A percentile compares a stretch with the other conserved stretches of the same genome.
These are phyloP conservation scores for Botrytis deweyae DNA, from an alignment of 2,329 filamentous ascomycete species.

Conservation along the genomic window DNA sequence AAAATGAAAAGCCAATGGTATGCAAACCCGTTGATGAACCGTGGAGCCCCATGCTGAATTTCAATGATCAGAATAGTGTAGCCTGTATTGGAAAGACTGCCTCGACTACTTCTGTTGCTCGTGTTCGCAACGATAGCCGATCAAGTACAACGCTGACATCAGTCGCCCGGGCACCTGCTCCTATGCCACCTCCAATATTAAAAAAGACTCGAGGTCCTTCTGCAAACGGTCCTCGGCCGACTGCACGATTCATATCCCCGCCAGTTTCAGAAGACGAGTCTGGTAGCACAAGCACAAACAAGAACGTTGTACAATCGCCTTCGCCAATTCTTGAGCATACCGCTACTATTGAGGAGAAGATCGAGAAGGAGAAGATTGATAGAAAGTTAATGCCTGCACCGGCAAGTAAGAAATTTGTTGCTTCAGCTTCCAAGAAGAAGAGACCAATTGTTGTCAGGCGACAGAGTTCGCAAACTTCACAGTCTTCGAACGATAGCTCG, in stretches of 20 bases:
- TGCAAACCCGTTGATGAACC: conserved; percentile 29
- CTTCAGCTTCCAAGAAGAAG: conserved; percentile 45
- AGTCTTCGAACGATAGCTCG: conserved; percentile 33
- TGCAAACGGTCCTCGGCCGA: conserved; percentile 54
- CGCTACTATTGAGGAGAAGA: conserved; percentile 27
- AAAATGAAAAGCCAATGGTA: conserved; percentile 48
- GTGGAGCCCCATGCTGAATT: conserved; percentile 31
- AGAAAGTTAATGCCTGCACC: conserved; percentile 6
- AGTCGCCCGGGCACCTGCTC: conserved; percentile 42
- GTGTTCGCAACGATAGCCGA: conserved; percentile 24
- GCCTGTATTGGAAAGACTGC: conserved; percentile 25
- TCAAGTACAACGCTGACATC: conserved; percentile 29
- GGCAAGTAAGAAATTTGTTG: conserved; percentile 46
- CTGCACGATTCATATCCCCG: conserved; percentile 59
- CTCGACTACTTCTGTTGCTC: conserved; percentile 31
- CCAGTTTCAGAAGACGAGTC: conserved; percentile 47
- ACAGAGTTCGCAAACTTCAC: conserved; percentile 52
- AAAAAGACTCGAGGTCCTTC: conserved; percentile 59
- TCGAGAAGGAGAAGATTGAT: conserved; percentile 25
- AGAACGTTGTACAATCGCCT: conserved; percentile 33
- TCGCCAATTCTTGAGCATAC: conserved; percentile 26
- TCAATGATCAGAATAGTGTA: conserved; percentile 29
- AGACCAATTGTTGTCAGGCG: conserved; percentile 49
- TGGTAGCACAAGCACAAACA: conserved; percentile 42
- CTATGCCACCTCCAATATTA: conserved; percentile 53